Evolutionary conservation across 140 eudicot species (phyloP).

Genomic region (Flaveria floridana): DNA sequence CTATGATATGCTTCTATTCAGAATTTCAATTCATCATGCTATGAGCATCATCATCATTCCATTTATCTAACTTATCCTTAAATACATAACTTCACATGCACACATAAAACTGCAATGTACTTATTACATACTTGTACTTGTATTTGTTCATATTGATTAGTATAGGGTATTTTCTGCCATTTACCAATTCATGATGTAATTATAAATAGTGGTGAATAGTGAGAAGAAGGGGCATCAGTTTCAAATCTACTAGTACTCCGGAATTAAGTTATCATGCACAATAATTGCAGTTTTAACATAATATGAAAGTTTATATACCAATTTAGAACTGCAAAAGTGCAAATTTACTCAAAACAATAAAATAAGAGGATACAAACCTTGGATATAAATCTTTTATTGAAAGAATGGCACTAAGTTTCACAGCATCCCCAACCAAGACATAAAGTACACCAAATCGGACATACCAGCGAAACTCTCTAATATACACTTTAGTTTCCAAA

Average conservation of each 20-base stretch:
- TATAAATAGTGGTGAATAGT: too few species aligned
- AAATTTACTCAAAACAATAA: neutral
- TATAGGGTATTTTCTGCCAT: too few species aligned
- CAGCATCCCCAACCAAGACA: conserved; percentile 78
- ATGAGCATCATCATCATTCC: neutral
- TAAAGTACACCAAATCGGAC: conserved; percentile 80
- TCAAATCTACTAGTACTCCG: neutral
- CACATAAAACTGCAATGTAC: neutral
- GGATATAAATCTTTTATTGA: conserved; percentile 54
- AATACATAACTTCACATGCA: neutral
- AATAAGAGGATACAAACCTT: conserved; percentile 47
- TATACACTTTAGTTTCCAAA: conserved; percentile 74
- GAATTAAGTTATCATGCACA: conserved; percentile 10
- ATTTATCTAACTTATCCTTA: neutral
- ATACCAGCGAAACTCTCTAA: conserved; percentile 77
- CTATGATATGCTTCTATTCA: neutral
- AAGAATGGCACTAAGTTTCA: conserved; percentile 61
- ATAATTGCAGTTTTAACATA: neutral
- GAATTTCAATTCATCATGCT: neutral
- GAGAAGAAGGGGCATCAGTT: too few species aligned
- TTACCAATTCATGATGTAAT: too few species aligned
- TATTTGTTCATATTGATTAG: too few species aligned
- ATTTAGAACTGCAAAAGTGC: conserved; percentile 4
- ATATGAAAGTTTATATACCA: conserved; percentile 6
- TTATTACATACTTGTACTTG: too few species aligned